Evolutionary conservation across 176 grass and related monocot species (phyloP).

Genomic region (Eragrostis nindensis): DNA sequence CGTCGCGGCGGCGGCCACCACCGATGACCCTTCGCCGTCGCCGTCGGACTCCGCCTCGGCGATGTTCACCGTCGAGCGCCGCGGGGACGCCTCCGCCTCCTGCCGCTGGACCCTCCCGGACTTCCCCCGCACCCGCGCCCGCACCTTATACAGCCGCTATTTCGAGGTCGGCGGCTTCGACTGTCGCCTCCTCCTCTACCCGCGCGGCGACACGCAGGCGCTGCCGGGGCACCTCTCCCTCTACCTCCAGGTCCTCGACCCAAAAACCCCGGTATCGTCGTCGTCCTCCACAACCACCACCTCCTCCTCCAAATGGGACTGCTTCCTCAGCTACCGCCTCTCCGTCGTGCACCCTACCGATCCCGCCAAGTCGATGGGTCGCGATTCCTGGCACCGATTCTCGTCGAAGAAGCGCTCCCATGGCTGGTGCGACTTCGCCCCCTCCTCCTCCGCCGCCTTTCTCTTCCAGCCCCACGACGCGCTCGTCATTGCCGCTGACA

Average conservation of each 20-base stretch:
- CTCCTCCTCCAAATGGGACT: conserved; percentile 78
- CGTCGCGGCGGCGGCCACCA: conserved; percentile 12
- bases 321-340: conserved; percentile 90
- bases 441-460: conserved; percentile 53
- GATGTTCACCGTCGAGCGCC: conserved; percentile 70
- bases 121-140: conserved; percentile 74
- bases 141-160: conserved; percentile 86
- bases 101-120: conserved; percentile 89
- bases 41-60: conserved; percentile 35
- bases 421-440: conserved; percentile 93
- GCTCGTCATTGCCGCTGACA: conserved; percentile 72
- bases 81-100: conserved; percentile 67
- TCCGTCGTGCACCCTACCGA: conserved; percentile 63
- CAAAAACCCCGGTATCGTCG: conserved; percentile 70
- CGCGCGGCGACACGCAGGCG: conserved; percentile 80
- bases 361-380: conserved; percentile 63
- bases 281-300: conserved; percentile 57
- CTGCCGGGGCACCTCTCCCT: conserved; percentile 88
- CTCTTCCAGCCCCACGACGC: conserved; percentile 63
- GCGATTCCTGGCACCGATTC: conserved; percentile 96
- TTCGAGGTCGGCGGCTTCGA: conserved; percentile 93
- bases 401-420: conserved; percentile 94
- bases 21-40: conserved; percentile 57
- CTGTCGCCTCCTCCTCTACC: conserved; percentile 93
- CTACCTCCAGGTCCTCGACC: conserved; percentile 97